These are phyloP conservation scores for Colletotrichum sp. DNA, from an alignment of 2,329 filamentous ascomycete genomes.

Conservation along the genomic window DNA sequence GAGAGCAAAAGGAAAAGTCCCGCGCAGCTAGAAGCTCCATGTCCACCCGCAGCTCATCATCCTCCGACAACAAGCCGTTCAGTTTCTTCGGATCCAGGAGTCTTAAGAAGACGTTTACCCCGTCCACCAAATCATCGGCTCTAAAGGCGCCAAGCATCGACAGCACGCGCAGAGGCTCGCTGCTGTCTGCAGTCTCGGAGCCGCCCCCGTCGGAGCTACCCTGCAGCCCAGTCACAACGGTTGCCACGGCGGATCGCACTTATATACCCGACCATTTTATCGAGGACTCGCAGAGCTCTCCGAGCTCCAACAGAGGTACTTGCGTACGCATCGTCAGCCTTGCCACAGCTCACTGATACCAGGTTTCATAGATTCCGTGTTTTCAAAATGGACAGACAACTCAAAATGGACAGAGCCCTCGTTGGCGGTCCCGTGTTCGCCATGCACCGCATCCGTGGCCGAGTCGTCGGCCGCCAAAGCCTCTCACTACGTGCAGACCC, in stretches of 20 bases:
- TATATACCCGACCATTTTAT: slow-evolving; percentile 1
- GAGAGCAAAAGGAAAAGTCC: slow-evolving; percentile 34
- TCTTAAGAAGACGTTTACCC: slow-evolving; percentile 34
- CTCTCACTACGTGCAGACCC: slow-evolving; percentile 39
- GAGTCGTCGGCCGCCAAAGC: slow-evolving; percentile 32
- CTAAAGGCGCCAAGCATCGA: slow-evolving; percentile 12
- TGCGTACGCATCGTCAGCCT: neutral
- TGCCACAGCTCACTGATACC: slow-evolving; percentile 24
- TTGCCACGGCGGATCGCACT: neutral
- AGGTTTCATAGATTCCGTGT: slow-evolving; percentile 42
- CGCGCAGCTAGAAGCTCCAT: slow-evolving; percentile 36
- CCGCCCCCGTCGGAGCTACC: slow-evolving; percentile 1
- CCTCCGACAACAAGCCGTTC: slow-evolving; percentile 43
- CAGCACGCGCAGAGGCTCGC: slow-evolving; percentile 10
- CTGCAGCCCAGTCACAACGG: neutral
- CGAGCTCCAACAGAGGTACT: slow-evolving; percentile 39
- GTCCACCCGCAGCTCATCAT: slow-evolving; percentile 50
- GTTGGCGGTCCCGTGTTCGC: slow-evolving; percentile 33
- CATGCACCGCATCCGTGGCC: slow-evolving; percentile 33
- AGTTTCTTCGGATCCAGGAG: slow-evolving; percentile 48
- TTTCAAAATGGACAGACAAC: slow-evolving; percentile 48
- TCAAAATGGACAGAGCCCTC: slow-evolving; percentile 8
- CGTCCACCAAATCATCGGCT: slow-evolving; percentile 21
- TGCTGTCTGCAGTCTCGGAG: slow-evolving; percentile 10
- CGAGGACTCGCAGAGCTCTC: slow-evolving; percentile 17